Evolutionary conservation across 1,139 yeast species (phyloP).

Genomic region (Citeromyces hawaiiensis): DNA sequence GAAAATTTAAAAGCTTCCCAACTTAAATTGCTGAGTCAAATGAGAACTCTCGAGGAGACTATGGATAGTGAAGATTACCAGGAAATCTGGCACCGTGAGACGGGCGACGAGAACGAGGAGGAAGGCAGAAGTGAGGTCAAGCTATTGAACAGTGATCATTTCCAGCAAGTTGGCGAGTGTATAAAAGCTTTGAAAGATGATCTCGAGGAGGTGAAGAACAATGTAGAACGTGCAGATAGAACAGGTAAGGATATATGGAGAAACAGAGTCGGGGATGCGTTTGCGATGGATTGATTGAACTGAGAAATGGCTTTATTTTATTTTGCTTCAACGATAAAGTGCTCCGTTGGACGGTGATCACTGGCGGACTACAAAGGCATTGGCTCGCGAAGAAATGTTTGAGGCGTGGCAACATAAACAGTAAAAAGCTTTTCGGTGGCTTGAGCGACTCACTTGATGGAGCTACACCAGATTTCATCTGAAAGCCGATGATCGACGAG

Average conservation of each 20-base stretch:
- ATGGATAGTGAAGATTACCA: constrained; percentile 13
- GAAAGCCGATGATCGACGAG: too few relatives aligned
- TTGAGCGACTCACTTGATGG: too few relatives aligned
- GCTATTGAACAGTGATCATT: constrained; percentile 28
- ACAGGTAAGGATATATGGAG: constrained; percentile 15
- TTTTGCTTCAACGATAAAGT: too few relatives aligned
- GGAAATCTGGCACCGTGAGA: constrained; percentile 12
- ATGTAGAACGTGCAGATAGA: constrained; percentile 12
- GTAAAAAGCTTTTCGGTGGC: neutral
- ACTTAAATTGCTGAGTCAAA: constrained; percentile 39
- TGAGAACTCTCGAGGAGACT: constrained; percentile 22
- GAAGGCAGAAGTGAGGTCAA: constrained; percentile 11
- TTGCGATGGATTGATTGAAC: neutral
- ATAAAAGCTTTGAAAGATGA: constrained; percentile 25
- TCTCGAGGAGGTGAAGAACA: constrained; percentile 25
- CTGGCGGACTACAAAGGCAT: too few relatives aligned
- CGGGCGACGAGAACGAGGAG: neutral
- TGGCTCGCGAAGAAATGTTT: too few relatives aligned
- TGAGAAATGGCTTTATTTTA: too few relatives aligned
- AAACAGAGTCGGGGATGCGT: constrained; percentile 1
- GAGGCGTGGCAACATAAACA: neutral
- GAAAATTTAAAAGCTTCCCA: constrained; percentile 46
- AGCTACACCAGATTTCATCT: too few relatives aligned
- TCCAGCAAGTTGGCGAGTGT: constrained; percentile 22
- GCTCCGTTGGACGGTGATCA: too few relatives aligned